Percentiles rank a stretch among this genome's conserved stretches.
Conservation (phyloP, 1,284 basidiomycete species). For the Sporisorium graminicola region DNA sequence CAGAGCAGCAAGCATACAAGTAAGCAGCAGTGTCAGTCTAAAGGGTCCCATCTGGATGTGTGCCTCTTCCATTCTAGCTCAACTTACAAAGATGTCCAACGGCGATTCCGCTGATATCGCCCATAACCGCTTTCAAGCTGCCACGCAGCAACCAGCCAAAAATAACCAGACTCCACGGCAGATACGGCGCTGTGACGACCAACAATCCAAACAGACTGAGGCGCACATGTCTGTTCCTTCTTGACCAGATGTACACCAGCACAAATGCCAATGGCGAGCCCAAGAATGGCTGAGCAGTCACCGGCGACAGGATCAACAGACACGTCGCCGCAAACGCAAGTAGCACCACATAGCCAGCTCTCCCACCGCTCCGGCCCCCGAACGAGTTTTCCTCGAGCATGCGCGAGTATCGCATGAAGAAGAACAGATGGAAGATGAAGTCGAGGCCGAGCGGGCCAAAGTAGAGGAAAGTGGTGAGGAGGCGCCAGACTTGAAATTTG, state of each 20-base stretch:
- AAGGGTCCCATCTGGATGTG: too few species aligned
- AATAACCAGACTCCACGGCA: conserved; percentile 87
- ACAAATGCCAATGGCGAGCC: conserved; percentile 71
- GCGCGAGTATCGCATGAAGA: conserved; percentile 96
- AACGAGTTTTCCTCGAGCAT: conserved; percentile 97
- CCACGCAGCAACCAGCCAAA: conserved; percentile 91
- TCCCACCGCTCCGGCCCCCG: conserved; percentile 79
- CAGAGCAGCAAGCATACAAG: background rate
- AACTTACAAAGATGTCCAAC: conserved; percentile 66
- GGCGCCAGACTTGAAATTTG: conserved; percentile 81
- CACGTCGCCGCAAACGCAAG: conserved; percentile 83
- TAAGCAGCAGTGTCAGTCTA: background rate
- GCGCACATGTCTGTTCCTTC: conserved; percentile 91
- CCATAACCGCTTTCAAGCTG: conserved; percentile 84
- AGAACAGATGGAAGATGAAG: conserved; percentile 96
- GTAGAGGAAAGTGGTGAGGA: conserved; percentile 92
- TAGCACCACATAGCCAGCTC: conserved; percentile 93
- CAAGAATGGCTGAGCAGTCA: conserved; percentile 70
- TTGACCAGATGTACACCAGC: conserved; percentile 95
- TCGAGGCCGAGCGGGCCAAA: conserved; percentile 89
- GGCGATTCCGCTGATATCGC: conserved; percentile 76
- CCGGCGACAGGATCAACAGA: conserved; percentile 55
- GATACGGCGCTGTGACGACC: conserved; percentile 93
- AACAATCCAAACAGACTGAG: conserved; percentile 94
- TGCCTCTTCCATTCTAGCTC: background rate